Evolutionary conservation across 2,329 filamentous ascomycete species (phyloP), one percentile per base, ranked within the genome.

Genomic region (Knoxdaviesia capensis): DNA sequence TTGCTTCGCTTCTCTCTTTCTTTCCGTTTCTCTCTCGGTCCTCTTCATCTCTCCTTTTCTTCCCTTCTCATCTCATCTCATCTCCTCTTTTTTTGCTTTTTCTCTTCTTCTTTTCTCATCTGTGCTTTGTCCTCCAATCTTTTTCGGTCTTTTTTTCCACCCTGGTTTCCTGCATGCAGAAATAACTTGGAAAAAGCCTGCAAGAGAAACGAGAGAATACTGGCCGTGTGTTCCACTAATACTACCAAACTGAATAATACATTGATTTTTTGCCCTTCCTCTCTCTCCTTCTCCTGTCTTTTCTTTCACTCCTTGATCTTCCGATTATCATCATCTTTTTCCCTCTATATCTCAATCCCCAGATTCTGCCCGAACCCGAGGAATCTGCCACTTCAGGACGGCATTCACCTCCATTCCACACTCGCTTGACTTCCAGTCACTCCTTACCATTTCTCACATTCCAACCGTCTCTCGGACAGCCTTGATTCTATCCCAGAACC

Each of bases 261-360:
- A 8, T 11, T 35, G 8, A 35, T 35, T 35, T 35, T 28, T 41
- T 34, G 10, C 7, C 7, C 20, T 32, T 34, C 31, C 33, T 43
- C 31, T 41, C 38, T 44, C 28, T 43, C 8, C 36, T 38, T 28
- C 34, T 20, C 36, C 32, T 11, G 32, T 30, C 31, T 34, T 9
- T 34, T 43, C 28, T 29, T 44, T 41, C 43, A 39, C 31, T 29
- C 34, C 41, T 10, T 38, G n/a, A 6, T 30, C 31, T 29, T 32
- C 20, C 20, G 32, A 32, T 29, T 33, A 29, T 36, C 39, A 38
- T 39, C 9, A 7, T 7, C 36, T 33, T 31, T 41, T 7, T 41
- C 32, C 35, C 20, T 30, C 6, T 38, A 35, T 37, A 28, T 36
- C 9, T 10, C 34, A 10, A 38, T 39, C 31, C 7, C 34, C 7